Conservation (phyloP, 139 green algal species). For the Chlamydomonas sp. region DNA sequence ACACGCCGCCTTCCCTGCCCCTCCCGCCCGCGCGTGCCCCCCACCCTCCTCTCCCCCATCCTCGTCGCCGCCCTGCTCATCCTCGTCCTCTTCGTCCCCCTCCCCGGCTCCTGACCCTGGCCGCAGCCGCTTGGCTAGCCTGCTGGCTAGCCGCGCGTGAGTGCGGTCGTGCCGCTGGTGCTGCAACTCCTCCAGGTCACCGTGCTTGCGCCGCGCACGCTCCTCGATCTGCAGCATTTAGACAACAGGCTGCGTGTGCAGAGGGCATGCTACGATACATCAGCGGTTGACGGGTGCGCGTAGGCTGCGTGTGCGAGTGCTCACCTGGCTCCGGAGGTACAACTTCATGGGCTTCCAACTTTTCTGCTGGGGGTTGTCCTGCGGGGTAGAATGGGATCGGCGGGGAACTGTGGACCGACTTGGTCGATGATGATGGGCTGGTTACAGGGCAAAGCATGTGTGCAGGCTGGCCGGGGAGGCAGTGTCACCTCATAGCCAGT, state of each 20-base stretch:
- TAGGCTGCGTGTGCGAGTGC: background rate
- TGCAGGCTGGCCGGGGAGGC: no score
- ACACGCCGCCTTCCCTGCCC: no score
- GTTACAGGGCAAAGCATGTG: no score
- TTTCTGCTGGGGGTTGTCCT: constrained; percentile 73
- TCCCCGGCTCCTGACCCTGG: background rate
- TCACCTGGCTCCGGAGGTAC: constrained; percentile 72
- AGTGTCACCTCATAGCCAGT: no score
- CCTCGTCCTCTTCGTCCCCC: background rate
- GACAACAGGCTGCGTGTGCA: background rate
- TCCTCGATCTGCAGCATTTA: constrained; percentile 12
- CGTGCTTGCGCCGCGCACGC: constrained; percentile 14
- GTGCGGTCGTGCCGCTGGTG: constrained; percentile 9
- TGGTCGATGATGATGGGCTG: no score
- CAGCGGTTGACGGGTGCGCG: background rate
- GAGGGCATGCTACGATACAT: background rate
- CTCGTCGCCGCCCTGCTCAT: background rate
- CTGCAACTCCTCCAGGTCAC: background rate
- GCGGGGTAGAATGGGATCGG: background rate
- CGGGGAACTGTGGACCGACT: no score
- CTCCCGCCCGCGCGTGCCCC: background rate
- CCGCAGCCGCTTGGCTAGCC: constrained; percentile 13
- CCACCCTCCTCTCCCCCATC: background rate
- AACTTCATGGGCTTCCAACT: constrained; percentile 74
- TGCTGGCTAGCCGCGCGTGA: background rate